phyloP scores from a whole-genome alignment of 805 yeast genomes.

The Middelhovenomyces tepae region DNA sequence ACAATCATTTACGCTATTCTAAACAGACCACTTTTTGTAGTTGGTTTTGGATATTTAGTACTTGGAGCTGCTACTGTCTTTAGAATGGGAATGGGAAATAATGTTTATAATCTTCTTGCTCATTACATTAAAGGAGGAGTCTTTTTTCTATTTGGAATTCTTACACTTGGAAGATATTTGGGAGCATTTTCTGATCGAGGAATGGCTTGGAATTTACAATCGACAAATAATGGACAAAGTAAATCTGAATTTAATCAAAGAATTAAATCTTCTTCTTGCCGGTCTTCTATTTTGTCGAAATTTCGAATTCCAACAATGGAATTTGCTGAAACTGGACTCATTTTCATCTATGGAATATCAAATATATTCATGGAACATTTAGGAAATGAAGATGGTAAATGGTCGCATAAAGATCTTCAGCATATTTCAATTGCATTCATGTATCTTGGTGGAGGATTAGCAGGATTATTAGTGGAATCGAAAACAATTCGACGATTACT shows the following conservation, averaged over 20 bases:
- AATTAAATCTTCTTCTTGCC: slow-evolving; percentile 2
- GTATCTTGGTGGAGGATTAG: slow-evolving; percentile 84
- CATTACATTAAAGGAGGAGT: slow-evolving; percentile 96
- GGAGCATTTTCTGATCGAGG: slow-evolving; percentile 73
- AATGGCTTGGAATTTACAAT: slow-evolving; percentile 76
- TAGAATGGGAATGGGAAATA: slow-evolving; percentile 55
- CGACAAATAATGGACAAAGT: slow-evolving; percentile 9
- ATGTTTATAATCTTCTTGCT: slow-evolving; percentile 76
- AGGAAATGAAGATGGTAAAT: slow-evolving; percentile 65
- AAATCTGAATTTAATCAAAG: neutral
- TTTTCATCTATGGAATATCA: slow-evolving; percentile 81
- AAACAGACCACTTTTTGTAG: slow-evolving; percentile 59
- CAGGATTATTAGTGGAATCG: slow-evolving; percentile 80
- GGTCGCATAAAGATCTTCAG: slow-evolving; percentile 87
- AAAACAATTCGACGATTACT: slow-evolving; percentile 24
- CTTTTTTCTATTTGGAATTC: slow-evolving; percentile 63
- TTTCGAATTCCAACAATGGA: slow-evolving; percentile 51
- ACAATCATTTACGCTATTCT: slow-evolving; percentile 39
- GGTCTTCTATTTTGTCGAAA: slow-evolving; percentile 1
- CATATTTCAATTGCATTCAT: slow-evolving; percentile 87
- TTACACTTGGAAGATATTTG: slow-evolving; percentile 78
- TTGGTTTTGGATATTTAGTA: slow-evolving; percentile 46
- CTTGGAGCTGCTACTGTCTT: slow-evolving; percentile 58
- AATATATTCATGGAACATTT: slow-evolving; percentile 88
- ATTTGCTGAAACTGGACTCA: slow-evolving; percentile 66